Percentiles rank a stretch among this genome's conserved stretches.
These are phyloP conservation scores for Magnusiomyces suaveolens DNA, from an alignment of 1,139 yeast genomes.

Conservation along the genomic window DNA sequence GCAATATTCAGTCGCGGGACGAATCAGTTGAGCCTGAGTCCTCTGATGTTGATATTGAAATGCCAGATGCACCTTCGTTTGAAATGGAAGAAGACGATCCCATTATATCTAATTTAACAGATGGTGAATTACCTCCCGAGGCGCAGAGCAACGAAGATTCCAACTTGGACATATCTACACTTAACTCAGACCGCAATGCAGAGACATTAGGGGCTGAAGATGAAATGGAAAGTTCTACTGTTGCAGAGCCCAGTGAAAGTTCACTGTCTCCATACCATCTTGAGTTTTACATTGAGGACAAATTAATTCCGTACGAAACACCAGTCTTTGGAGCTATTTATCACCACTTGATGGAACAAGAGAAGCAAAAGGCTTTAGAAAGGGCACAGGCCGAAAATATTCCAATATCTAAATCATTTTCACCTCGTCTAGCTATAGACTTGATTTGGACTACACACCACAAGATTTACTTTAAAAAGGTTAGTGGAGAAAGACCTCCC, in stretches of 20 bases:
- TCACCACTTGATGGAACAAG: constrained; percentile 39
- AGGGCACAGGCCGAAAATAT: neutral
- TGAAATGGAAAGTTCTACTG: no score
- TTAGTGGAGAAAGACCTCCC: constrained; percentile 24
- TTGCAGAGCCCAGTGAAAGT: neutral
- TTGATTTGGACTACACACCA: constrained; percentile 52
- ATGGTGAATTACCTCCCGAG: no score
- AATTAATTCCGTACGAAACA: constrained; percentile 54
- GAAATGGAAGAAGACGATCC: no score
- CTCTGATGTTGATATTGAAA: neutral
- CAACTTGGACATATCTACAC: no score
- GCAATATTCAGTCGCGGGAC: no score
- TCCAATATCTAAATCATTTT: neutral
- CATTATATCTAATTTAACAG: no score
- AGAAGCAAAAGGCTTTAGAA: constrained; percentile 3
- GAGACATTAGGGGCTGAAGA: no score
- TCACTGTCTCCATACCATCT: constrained; percentile 35
- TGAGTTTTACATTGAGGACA: constrained; percentile 58
- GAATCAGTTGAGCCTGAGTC: no score
- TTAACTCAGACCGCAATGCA: no score
- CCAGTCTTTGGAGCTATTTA: constrained; percentile 77
- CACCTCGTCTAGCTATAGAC: constrained; percentile 25
- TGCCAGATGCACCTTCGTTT: no score
- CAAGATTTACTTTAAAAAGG: constrained; percentile 44
- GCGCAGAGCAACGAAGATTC: no score